Evolutionary conservation across 371 early-diverging fungal species (phyloP), one percentile per base, ranked within the genome.

Genomic region (Mortierella sp.): DNA sequence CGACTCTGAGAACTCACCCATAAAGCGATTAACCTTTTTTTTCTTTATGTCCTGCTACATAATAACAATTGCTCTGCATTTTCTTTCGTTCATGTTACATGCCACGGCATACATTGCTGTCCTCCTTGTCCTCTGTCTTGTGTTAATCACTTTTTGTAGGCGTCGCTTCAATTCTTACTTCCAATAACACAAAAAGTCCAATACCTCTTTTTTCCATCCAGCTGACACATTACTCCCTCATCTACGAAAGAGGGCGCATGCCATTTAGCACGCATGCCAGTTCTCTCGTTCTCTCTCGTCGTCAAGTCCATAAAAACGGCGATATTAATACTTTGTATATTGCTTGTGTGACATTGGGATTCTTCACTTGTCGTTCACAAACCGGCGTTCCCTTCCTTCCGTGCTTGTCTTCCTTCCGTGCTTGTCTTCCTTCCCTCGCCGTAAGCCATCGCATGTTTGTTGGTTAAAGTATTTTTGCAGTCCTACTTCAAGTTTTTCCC

Each of bases 281-380:
- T 35, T 35, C 35, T 35, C 35, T 35, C 35, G 41, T 7, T 35
- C 63, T 18, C 16, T 32, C 21, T 16, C 32, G 7, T 38, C 63
- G 63, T 60, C 63, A 60, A 60, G 32, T 4, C 68, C 68, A 32
- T 14, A 24, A 68, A 68, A 38, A 68, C 68, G 41, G 68, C 68
- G 68, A 38, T 35, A 68, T 68, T 29, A 32, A 38, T 68, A 41
- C 35, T 35, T 32, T 6, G 18, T 41, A 21, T 41, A 24, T 68
- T 68, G 63, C 63, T 41, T 68, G 68, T 68, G 11, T 3, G 68
- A 68, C 68, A 68, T 68, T 65, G 24, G 2, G 10, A 11, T 38
- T 38, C 41, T 68, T 38, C 10, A 16, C 16, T 12, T n/a, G 55
- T 63, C 65, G 14, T 38, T 16, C 14, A 60, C 29, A 2, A 11